Evolutionary conservation across 345 rosid species (phyloP), one percentile per base, ranked within the genome.

Genomic region (Bruguiera sexangula): DNA sequence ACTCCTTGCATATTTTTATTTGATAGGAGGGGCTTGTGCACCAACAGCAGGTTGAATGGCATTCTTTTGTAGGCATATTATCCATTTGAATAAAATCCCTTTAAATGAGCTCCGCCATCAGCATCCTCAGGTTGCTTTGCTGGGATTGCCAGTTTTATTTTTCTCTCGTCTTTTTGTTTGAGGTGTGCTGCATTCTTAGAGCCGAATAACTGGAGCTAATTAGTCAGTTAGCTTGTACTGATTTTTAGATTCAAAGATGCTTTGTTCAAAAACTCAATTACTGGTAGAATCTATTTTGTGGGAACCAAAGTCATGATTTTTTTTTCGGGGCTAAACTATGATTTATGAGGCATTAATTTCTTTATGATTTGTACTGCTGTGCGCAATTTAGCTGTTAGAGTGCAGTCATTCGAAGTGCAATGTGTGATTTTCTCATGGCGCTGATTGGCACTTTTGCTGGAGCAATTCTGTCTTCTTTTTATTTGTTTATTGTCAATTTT

Each of bases 31-130:
- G 52, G 63, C 75, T 63, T 83, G 70, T 37, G 80, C 84, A 16
- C 75, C 85, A 67, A 79, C 71, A 37, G 83, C 77, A 51, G 81
- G 82, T 69, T 87, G 87, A 91, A 72, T 75, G 65, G 68, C 64
- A 60, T 65, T 63, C 70, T 78, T 48, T 37, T 58, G 30, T 66
- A 5, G 37, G 4, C 26, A 5, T 27, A 4, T 34, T 32, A 9
- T 55, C 13, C 15, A 55, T 55, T 55, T 22, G 29, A 55, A 55
- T 55, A n/a, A 26, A 26, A 8, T 1, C 57, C 48, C 43, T 39
- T 39, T 10, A 39, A 24, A 8, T 54, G 26, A 54, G 27, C 13
- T 20, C 58, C 58, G 13, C 26, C 13, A 2, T 54, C 58, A 21
- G 5, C 57, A n/a, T 53, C 57, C 24, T n/a, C 57, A 53, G 26